Evolutionary conservation across 176 grass and related monocot species (phyloP).

Genomic region (Oryza rufipogon): DNA sequence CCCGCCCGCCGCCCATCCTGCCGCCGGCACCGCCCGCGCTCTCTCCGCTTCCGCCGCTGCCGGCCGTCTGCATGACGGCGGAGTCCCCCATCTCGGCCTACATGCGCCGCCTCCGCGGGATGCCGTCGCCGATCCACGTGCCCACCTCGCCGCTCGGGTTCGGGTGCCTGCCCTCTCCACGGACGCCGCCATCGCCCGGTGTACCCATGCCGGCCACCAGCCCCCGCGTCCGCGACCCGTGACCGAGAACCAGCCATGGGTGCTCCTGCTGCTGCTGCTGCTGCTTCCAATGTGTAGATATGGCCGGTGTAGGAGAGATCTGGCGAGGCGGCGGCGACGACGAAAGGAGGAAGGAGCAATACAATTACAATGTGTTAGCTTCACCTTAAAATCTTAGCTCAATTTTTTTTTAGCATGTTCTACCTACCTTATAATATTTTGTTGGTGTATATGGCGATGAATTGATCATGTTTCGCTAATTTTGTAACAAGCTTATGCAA

Average conservation of each 20-base stretch:
- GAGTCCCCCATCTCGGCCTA: slow-evolving; percentile 98
- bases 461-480: slow-evolving; percentile 42
- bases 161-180: slow-evolving; percentile 78
- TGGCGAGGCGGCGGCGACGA: slow-evolving; percentile 36
- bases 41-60: slow-evolving; percentile 86
- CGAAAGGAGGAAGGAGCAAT: slow-evolving; percentile 36
- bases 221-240: slow-evolving; percentile 63
- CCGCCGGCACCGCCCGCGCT: slow-evolving; percentile 35
- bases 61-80: slow-evolving; percentile 67
- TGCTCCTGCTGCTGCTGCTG: not conserved
- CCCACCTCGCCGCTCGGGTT: slow-evolving; percentile 74
- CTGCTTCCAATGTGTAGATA: slow-evolving; percentile 55
- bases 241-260: not conserved
- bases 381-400: slow-evolving; percentile 37
- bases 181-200: slow-evolving; percentile 82
- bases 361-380: slow-evolving; percentile 54
- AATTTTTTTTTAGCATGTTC: slow-evolving; percentile 49
- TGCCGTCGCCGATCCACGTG: slow-evolving; percentile 51
- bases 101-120: slow-evolving; percentile 81
- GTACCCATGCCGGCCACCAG: slow-evolving; percentile 71
- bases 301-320: slow-evolving; percentile 50
- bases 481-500: slow-evolving; percentile 55
- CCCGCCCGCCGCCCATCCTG: slow-evolving; percentile 59
- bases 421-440: slow-evolving; percentile 47
- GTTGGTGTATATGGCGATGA: slow-evolving; percentile 55